Evolutionary conservation across 768 basidiomycete genomes (phyloP), one percentile per base, ranked within the genome.

Genomic region (Suillus clintonianus): DNA sequence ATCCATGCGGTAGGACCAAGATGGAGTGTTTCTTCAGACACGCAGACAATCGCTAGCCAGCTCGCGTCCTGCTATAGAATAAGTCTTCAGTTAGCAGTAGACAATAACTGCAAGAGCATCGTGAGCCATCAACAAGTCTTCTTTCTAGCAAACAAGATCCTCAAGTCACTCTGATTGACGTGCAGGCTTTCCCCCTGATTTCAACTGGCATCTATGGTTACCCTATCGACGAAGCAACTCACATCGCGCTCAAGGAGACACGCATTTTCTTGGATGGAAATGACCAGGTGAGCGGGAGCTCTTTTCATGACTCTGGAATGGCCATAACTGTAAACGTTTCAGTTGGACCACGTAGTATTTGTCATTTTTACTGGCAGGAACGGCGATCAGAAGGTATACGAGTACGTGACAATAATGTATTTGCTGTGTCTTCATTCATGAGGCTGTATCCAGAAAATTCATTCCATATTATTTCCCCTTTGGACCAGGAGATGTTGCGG

Each of bases 1-100:
- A 91, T 95, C 47, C 93, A 94, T 69, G 83, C 93, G 4, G 93
- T 94, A 17, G 93, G 93, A 13, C 93, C 93, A 0, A 73, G 91
- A 1, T 93, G 90, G 58, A 30, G 72, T 72, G 80, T 79, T 5
- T 61, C 68, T 3, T 62, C 67, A 1, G 75, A 80, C 32, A 75
- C 74, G 42, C 81, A 82, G 47, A 74, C 72, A 32, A 84, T 82
- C 60, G 86, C 86, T 6, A 67, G 72, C 63, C 82, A 86, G 64
- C 81, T 95, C 15, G 80, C 80, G 4, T 90, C 90, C 10, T 91
- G 90, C 69, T 95, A 95, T 70, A 77, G 73, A 62, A 83, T 72
- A 22, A 88, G 90, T 67, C 75, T 94, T 63, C 79, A 86, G 57
- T 64, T 92, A 22, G 89, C 90, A 0, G 76, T 82, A 1, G 79